phyloP scores from a whole-genome alignment of 73 alveolate species.

The Durusdinium trenchii region DNA sequence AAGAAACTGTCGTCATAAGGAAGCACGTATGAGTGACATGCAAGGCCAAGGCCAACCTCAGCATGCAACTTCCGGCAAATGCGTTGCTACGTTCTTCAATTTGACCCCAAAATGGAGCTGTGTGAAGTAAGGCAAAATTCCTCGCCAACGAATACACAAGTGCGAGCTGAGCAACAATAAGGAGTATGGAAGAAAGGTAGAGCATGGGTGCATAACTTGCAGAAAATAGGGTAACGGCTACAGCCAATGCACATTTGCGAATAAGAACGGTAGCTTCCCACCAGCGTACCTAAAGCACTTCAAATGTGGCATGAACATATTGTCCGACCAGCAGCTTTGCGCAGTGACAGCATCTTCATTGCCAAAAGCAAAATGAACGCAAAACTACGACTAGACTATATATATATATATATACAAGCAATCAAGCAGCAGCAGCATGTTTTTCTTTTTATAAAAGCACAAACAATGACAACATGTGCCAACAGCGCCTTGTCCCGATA shows the following conservation, averaged over 20 bases:
- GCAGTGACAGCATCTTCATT: not conserved
- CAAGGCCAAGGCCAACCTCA: not conserved
- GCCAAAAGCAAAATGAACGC: too few relatives aligned
- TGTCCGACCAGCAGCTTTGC: not conserved
- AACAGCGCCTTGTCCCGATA: not conserved
- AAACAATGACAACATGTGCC: not conserved
- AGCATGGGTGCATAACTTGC: conserved; percentile 35
- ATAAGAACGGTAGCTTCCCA: conserved; percentile 18
- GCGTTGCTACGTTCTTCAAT: not conserved
- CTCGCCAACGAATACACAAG: not conserved
- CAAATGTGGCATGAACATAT: not conserved
- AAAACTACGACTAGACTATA: not conserved
- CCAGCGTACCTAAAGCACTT: not conserved
- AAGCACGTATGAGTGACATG: not conserved
- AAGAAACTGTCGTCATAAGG: not conserved
- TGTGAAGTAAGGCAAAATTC: not conserved
- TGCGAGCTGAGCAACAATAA: not conserved
- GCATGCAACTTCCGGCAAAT: not conserved
- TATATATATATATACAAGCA: not conserved
- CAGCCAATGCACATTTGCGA: conserved; percentile 36
- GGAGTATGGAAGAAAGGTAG: not conserved
- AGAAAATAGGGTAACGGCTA: not conserved
- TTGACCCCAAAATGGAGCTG: not conserved
- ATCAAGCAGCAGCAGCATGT: too few relatives aligned
- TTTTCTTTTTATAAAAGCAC: too few relatives aligned